These are phyloP conservation scores for Phlebiopsis gigantea DNA, from an alignment of 768 basidiomycete genomes.

Conservation along the genomic window DNA sequence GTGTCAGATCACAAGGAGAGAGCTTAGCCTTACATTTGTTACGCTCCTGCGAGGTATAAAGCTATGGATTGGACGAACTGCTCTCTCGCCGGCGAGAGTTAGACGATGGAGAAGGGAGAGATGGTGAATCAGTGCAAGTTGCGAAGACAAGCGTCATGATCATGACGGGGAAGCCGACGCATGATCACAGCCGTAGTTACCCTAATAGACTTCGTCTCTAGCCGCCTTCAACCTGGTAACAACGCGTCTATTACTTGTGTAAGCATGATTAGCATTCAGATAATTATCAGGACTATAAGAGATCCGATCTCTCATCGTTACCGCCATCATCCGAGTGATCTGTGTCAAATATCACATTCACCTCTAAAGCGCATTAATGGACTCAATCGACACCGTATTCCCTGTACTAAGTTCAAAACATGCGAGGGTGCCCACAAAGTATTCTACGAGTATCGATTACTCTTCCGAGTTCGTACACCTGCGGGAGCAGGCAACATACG, in stretches of 20 bases:
- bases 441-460: no score
- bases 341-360: no score
- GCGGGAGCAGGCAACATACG: no score
- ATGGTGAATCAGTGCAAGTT: neutral
- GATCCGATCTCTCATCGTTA: neutral
- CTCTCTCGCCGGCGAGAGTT: slow-evolving; percentile 17
- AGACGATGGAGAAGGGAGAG: neutral
- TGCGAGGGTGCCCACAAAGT: no score
- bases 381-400: no score
- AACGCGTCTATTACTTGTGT: neutral
- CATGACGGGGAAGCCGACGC: neutral
- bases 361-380: no score
- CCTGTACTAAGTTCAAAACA: no score
- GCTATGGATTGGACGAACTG: neutral
- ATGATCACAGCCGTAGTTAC: neutral
- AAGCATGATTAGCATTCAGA: neutral
- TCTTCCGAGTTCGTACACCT: no score
- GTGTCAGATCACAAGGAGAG: neutral
- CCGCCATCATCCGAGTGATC: neutral
- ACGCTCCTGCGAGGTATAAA: neutral
- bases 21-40: neutral
- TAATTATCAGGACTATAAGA: neutral
- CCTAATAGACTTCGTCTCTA: neutral
- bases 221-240: neutral
- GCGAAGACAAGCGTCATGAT: slow-evolving; percentile 1